Evolutionary conservation across 2,329 filamentous ascomycete genomes (phyloP).

Genomic region (Didymella pinodella): DNA sequence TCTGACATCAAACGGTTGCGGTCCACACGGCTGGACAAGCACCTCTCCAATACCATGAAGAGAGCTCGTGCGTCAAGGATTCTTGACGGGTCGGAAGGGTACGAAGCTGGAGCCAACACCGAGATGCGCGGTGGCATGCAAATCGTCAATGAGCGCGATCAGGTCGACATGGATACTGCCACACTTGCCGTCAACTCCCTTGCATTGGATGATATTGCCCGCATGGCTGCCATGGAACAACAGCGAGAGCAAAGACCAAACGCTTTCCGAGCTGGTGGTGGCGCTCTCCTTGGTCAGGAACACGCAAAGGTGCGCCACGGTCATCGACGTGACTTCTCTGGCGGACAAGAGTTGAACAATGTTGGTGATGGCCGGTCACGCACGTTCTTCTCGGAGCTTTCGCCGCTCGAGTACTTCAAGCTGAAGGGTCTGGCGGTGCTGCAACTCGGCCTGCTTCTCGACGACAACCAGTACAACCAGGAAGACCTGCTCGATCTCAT

Average conservation of each 20-base stretch:
- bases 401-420: constrained; percentile 95
- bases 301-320: constrained; percentile 73
- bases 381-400: constrained; percentile 95
- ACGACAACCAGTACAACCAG: constrained; percentile 89
- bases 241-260: constrained; percentile 88
- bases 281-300: constrained; percentile 69
- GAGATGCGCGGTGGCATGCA: constrained; percentile 68
- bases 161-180: constrained; percentile 75
- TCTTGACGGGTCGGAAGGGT: constrained; percentile 84
- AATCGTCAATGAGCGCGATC: constrained; percentile 81
- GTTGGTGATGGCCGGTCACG: constrained; percentile 66
- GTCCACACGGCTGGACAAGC: constrained; percentile 92
- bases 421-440: constrained; percentile 93
- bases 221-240: constrained; percentile 95
- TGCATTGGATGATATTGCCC: constrained; percentile 93
- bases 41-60: constrained; percentile 89
- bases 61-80: constrained; percentile 90
- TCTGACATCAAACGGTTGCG: constrained; percentile 91
- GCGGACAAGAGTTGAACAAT: constrained; percentile 59
- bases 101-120: constrained; percentile 74
- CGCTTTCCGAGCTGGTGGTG: constrained; percentile 77
- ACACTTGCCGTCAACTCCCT: constrained; percentile 92
- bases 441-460: constrained; percentile 91
- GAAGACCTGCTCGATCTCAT: constrained; percentile 93
- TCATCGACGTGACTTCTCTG: constrained; percentile 72